Conservation (phyloP, 805 yeast genomes). For the Yarrowia deformans region DNA sequence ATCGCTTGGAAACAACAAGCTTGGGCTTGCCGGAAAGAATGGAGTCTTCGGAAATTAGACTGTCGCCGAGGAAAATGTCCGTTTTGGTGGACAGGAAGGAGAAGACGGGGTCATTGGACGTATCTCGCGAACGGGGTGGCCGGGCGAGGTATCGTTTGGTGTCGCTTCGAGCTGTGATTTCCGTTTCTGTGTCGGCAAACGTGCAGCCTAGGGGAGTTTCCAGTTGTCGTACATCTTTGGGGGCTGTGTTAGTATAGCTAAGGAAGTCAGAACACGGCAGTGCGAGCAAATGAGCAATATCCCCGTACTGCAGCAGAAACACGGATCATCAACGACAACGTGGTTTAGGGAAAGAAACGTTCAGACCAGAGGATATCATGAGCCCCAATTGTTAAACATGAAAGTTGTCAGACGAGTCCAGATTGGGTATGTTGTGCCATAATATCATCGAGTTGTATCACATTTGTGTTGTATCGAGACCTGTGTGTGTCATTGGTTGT, state of each 20-base stretch:
- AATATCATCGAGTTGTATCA: too few relatives aligned
- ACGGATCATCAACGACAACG: too few relatives aligned
- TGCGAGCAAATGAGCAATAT: background rate
- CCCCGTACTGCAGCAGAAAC: too few relatives aligned
- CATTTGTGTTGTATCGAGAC: too few relatives aligned
- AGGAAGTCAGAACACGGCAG: too few relatives aligned
- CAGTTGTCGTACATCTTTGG: slow-evolving; percentile 43
- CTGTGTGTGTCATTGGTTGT: too few relatives aligned
- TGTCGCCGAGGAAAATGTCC: slow-evolving; percentile 39
- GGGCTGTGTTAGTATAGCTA: slow-evolving; percentile 41
- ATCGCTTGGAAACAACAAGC: slow-evolving; percentile 37
- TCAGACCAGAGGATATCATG: too few relatives aligned
- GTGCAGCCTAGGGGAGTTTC: slow-evolving; percentile 46
- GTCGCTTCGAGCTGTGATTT: slow-evolving; percentile 39
- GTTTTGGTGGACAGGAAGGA: background rate
- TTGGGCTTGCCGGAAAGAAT: slow-evolving; percentile 34
- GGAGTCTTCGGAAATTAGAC: slow-evolving; percentile 40
- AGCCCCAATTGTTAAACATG: too few relatives aligned
- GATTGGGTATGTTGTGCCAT: too few relatives aligned
- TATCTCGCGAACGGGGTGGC: slow-evolving; percentile 38
- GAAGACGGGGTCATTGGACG: slow-evolving; percentile 30
- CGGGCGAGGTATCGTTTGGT: slow-evolving; percentile 40
- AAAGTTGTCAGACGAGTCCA: too few relatives aligned
- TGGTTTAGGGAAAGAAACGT: too few relatives aligned
- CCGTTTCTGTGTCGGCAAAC: slow-evolving; percentile 48